Evolutionary conservation across 768 basidiomycete species (phyloP).

Genomic region (Mycena rebaudengoi): DNA sequence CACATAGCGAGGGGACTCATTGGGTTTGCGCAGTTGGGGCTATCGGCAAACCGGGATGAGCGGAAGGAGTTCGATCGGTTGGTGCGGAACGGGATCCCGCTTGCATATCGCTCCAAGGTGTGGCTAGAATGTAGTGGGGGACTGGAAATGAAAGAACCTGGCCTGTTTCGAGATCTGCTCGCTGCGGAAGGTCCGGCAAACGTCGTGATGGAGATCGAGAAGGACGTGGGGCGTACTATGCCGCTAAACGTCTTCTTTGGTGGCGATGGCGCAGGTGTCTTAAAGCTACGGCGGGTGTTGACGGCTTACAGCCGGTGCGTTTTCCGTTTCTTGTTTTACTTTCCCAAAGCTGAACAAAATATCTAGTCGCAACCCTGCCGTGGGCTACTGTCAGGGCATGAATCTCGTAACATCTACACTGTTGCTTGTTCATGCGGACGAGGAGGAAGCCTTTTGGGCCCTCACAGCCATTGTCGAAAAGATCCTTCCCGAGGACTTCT

Average conservation of each 20-base stretch:
- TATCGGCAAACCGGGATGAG: conserved; percentile 79
- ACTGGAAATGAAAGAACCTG: conserved; percentile 91
- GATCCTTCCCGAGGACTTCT: conserved; percentile 92
- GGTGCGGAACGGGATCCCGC: conserved; percentile 87
- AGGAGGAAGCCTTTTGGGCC: conserved; percentile 98
- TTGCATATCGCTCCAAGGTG: conserved; percentile 86
- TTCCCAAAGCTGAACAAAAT: neutral
- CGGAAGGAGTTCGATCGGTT: conserved; percentile 82
- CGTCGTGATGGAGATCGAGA: conserved; percentile 88
- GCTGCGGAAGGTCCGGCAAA: conserved; percentile 55
- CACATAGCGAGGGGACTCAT: conserved; percentile 87
- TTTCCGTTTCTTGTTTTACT: neutral
- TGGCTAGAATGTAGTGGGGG: conserved; percentile 96
- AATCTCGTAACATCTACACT: conserved; percentile 96
- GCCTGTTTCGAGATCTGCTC: conserved; percentile 87
- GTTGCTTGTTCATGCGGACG: conserved; percentile 90
- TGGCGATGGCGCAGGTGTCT: conserved; percentile 93
- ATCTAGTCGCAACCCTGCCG: conserved; percentile 84
- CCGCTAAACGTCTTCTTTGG: conserved; percentile 97
- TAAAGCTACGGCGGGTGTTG: conserved; percentile 90
- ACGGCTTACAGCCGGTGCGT: conserved; percentile 91
- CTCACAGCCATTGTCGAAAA: conserved; percentile 89
- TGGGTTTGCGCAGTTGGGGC: conserved; percentile 89
- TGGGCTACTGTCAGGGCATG: conserved; percentile 97
- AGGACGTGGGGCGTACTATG: conserved; percentile 93